Conservation (phyloP, 345 rosid species). For the Aquilaria yunnanensis region DNA sequence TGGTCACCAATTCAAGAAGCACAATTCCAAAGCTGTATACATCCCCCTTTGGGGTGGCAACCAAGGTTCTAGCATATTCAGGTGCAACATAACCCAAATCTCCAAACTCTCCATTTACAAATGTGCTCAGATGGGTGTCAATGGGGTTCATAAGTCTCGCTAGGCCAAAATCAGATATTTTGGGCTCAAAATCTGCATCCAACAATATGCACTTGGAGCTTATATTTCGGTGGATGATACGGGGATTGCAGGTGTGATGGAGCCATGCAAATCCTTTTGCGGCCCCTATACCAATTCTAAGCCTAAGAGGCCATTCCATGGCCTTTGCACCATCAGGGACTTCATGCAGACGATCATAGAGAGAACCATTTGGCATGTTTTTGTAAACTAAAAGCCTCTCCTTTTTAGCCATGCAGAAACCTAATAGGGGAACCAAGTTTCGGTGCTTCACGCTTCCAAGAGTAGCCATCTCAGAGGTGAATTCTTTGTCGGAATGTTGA, state of each 20-base stretch:
- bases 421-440: constrained; percentile 85
- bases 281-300: constrained; percentile 74
- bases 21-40: constrained; percentile 95
- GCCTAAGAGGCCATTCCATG: constrained; percentile 86
- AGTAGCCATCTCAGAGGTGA: constrained; percentile 74
- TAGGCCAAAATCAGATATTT: constrained; percentile 91
- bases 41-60: constrained; percentile 94
- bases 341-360: constrained; percentile 50
- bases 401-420: constrained; percentile 60
- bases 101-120: constrained; percentile 96
- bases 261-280: constrained; percentile 94
- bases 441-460: constrained; percentile 74
- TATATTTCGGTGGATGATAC: constrained; percentile 86
- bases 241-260: constrained; percentile 92
- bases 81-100: constrained; percentile 97
- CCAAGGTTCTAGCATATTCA: constrained; percentile 73
- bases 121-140: constrained; percentile 91
- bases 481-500: constrained; percentile 76
- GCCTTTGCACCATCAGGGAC: constrained; percentile 36
- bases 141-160: constrained; percentile 96
- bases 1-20: constrained; percentile 87
- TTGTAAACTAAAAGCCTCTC: constrained; percentile 78
- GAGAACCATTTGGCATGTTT: constrained; percentile 71
- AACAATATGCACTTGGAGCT: constrained; percentile 89
- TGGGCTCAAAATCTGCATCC: constrained; percentile 75